Evolutionary conservation across 2,329 filamentous ascomycete species (phyloP), one percentile per base, ranked within the genome.

Genomic region (Ophiostoma quercus): DNA sequence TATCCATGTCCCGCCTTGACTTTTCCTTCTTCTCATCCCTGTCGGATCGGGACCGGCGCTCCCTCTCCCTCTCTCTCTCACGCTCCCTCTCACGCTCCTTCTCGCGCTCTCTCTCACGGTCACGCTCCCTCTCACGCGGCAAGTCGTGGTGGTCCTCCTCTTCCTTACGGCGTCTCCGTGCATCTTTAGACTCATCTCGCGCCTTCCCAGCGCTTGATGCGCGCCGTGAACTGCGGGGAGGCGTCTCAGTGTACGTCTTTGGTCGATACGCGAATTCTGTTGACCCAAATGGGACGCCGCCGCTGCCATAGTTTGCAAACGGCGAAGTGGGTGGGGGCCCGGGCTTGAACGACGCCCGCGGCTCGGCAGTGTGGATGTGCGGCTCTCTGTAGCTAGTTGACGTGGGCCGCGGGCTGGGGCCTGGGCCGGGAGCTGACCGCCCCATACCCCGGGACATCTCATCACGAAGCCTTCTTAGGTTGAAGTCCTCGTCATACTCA

Each of bases 401-500:
- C 14, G 83, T 77, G 25, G 81, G 78, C 62, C 82, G 81, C 1
- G 68, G 66, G 19, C 82, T 79, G 0, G 84, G 66, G n/a, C 82
- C 80, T 0, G 84, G 81, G 3, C 79, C 57, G 0, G 84, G 81
- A 2, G 79, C 57, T 32, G 57, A 77, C 71, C 81, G 81, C 72
- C 80, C 75, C 75, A 82, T 80, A 73, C 78, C 77, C 75, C 81
- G 79, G 68, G 76, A 75, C 73, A 81, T 76, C 74, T 85, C 80
- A 78, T 86, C 87, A 77, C 85, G 85, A 75, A 92, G 80, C 77
- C 89, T 87, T 67, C 86, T 87, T 72, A 94, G 79, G 75, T 84
- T 87, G 72, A 90, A 83, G 77, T 89, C 85, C 68, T 92, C 88
- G 79, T 98, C 92, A 79, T 97, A 97, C 74, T 88, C 88, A 71